Evolutionary conservation across 257 asterid genomes (phyloP), one percentile per base, ranked within the genome.

Genomic region (Paraleonurus japonicus): DNA sequence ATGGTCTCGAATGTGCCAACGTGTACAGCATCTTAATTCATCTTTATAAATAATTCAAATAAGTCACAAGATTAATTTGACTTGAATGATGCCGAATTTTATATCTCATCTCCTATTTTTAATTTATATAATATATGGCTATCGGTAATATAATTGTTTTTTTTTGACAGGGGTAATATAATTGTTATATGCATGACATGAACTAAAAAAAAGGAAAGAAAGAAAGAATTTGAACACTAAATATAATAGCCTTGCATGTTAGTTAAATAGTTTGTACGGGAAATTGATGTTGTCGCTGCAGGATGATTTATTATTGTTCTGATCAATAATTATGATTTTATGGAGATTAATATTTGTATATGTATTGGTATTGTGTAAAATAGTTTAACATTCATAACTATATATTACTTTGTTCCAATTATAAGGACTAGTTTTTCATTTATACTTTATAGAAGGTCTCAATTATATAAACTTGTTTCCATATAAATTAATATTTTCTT

Each of bases 1-100:
- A 69, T 69, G 76, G 71, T 33, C 68, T 79, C 10, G 11, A 12
- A 69, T 69, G 50, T 65, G 60, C 76, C 76, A 61, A 28, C 37
- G 53, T 43, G 51, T 74, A 45, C 65, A 69, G 71, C 62, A 27
- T 51, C 57, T 48, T 13, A 47, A 10, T 9, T 37, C 45, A 9
- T 37, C 7, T 37, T 37, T 11, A 47, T 47, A 47, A 4, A 47
- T 47, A 13, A 15, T 45, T 45, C 53, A 45, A 45, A 45, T 41
- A 43, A 43, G 51, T 47, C 54, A 47, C 3, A 47, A 47, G 16
- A 47, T 4, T 43, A 43, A 43, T 43, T 13, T 19, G 51, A 43
- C 48, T n/a, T 1, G 54, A 47, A n/a, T 47, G 22, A 47, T 47
- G 54, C 54, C 54, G 54, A 47, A 47, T 47, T 47, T 4, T n/a